A percentile compares a stretch with the other conserved stretches of the same genome.
Conservation (phyloP, 2,329 filamentous ascomycete species). For the Neocatenulostroma microsporum region DNA sequence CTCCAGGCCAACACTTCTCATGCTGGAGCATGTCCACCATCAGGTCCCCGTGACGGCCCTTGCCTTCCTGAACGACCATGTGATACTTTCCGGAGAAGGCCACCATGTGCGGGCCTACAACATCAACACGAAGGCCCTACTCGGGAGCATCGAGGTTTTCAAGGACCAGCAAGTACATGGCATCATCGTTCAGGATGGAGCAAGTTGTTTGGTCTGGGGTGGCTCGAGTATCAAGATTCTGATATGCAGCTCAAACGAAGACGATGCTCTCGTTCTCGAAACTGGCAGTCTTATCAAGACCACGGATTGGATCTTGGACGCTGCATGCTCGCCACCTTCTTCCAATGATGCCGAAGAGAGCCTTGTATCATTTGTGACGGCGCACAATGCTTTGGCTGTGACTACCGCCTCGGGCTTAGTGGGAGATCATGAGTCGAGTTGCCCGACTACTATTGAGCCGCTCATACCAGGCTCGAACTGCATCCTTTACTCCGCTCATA, state of each 20-base stretch:
- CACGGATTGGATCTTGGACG: constrained; percentile 73
- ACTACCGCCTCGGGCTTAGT: too few relatives aligned
- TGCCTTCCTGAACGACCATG: constrained; percentile 28
- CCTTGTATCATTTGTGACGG: constrained; percentile 61
- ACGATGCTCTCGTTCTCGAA: constrained; percentile 15
- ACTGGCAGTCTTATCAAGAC: constrained; percentile 42
- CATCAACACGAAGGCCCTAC: constrained; percentile 15
- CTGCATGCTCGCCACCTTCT: constrained; percentile 39
- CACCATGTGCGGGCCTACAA: constrained; percentile 35
- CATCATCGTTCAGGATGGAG: constrained; percentile 42
- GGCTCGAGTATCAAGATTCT: constrained; percentile 31
- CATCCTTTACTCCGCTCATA: constrained; percentile 77
- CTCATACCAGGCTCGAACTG: constrained; percentile 63
- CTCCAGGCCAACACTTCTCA: constrained; percentile 2
- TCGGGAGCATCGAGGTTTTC: constrained; percentile 49
- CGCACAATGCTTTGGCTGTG: constrained; percentile 70
- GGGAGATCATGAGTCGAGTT: not conserved
- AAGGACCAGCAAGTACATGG: constrained; percentile 66
- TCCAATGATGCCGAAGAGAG: not conserved
- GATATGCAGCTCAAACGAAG: not conserved
- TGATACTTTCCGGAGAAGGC: constrained; percentile 38
- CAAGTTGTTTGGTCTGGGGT: constrained; percentile 59
- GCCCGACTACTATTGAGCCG: too few relatives aligned
- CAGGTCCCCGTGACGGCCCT: constrained; percentile 40
- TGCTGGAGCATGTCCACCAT: constrained; percentile 27